Conservation (phyloP, 2,329 filamentous ascomycete genomes). For the Rutstroemia sp. region DNA sequence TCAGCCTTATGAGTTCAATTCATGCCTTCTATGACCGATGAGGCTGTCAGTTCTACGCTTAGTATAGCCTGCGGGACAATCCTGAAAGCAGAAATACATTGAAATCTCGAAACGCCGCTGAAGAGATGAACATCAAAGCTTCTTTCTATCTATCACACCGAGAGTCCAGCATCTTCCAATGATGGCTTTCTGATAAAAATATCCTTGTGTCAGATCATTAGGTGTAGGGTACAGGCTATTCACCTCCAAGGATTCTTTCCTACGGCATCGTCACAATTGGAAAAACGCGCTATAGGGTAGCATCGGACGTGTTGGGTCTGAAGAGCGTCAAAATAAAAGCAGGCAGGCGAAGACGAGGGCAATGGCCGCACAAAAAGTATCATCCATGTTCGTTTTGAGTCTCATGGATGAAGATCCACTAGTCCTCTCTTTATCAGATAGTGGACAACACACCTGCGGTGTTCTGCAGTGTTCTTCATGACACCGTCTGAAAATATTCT, state of each 20-base stretch:
- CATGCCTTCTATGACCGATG: neutral
- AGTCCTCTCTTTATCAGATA: neutral
- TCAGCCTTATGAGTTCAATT: constrained; percentile 6
- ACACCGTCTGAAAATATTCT: neutral
- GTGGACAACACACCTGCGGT: neutral
- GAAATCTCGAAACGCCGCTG: neutral
- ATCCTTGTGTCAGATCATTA: constrained; percentile 8
- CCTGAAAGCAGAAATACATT: constrained; percentile 1
- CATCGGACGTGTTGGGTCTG: neutral
- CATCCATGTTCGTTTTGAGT: neutral
- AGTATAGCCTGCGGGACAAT: neutral
- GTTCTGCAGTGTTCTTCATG: neutral
- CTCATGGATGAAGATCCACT: neutral
- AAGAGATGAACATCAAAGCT: constrained; percentile 5
- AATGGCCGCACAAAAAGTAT: neutral
- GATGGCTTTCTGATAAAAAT: neutral
- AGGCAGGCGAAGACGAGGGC: neutral
- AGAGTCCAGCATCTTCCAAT: neutral
- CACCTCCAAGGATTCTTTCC: neutral
- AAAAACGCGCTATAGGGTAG: neutral
- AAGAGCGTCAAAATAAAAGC: neutral
- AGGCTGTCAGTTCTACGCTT: neutral
- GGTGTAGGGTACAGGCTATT: neutral
- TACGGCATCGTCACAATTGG: neutral
- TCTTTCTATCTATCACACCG: neutral